These are phyloP conservation scores for Nitzschia inconspicua DNA, from an alignment of 108 stramenopile genomes.

Conservation along the genomic window DNA sequence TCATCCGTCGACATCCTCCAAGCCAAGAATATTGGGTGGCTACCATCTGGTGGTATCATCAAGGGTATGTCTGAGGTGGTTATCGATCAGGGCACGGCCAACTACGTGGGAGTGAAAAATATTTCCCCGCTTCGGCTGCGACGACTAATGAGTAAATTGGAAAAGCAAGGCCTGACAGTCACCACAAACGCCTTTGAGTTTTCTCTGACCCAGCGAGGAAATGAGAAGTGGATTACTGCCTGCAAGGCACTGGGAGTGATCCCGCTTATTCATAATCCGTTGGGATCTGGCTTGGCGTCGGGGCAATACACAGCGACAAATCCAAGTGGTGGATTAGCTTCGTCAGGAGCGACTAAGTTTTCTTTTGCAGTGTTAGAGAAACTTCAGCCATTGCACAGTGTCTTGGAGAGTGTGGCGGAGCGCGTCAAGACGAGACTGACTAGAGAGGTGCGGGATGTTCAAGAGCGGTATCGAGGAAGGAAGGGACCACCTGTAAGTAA, in stretches of 20 bases:
- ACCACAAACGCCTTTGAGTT: conserved; percentile 70
- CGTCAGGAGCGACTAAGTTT: conserved; percentile 44
- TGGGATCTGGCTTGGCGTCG: conserved; percentile 76
- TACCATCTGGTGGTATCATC: conserved; percentile 37
- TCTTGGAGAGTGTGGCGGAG: conserved; percentile 53
- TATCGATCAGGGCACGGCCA: conserved; percentile 36
- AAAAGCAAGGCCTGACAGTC: conserved; percentile 20
- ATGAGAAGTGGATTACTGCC: conserved; percentile 56
- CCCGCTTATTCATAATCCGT: conserved; percentile 67
- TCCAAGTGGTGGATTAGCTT: conserved; percentile 70
- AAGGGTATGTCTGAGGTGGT: conserved; percentile 34
- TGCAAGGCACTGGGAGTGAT: conserved; percentile 80
- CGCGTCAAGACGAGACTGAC: conserved; percentile 50
- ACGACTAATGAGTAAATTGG: conserved; percentile 29
- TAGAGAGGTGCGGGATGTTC: conserved; percentile 29
- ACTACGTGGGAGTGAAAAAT: conserved; percentile 63
- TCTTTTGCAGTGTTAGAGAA: conserved; percentile 64
- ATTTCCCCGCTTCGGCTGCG: conserved; percentile 30
- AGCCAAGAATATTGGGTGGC: conserved; percentile 45
- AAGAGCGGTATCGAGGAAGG: conserved; percentile 19
- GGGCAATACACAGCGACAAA: conserved; percentile 74
- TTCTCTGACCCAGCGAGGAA: conserved; percentile 73
- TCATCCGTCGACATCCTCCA: conserved; percentile 56
- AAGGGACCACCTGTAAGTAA: conserved; percentile 33
- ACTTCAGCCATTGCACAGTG: conserved; percentile 58